Base-by-base conservation (phyloP, 805 yeast species). In the Kluyveromyces lactis region DNA sequence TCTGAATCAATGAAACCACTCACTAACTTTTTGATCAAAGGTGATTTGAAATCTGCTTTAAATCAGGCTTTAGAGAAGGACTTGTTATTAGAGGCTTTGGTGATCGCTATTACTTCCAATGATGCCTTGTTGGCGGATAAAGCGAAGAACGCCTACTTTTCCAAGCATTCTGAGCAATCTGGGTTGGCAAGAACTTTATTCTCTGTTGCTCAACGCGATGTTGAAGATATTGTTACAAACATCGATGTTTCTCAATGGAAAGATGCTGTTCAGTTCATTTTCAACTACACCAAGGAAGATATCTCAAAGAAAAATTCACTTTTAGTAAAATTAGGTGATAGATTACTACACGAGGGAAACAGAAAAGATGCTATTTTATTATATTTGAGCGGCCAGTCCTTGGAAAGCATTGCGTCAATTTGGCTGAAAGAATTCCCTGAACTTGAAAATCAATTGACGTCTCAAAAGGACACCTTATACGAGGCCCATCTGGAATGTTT, bases 401-500 rank as follows among this genome's bases (percentile, higher is more conserved):
- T 87, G 38, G 94, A 82, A 45, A 83, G 80, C 53, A 79, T 86
- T 34, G 75, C 95, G 4, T 60, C 67, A 10, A 74, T 92, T 46
- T 92, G 99, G 99, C 71, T 85, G 38, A 67, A 75, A 19, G 98
- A 92, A 60, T 66, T 82, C 52, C 63, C 70, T 35, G 54, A 66
- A 1, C 53, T 65, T 21, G 80, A 76, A 47, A 61, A 64, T 8
- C 59, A 67, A 28, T 58, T 66, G 28, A 52, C 55, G 30, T 43
- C 59, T n/a, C 59, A 61, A 24, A 63, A 62, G 30, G 57, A 57
- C 9, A 74, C 95, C 2, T 77, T 86, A 1, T 81, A 82, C 40
- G 92, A 82, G 47, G 95, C 95, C 17, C 86, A 86, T 53, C 78
- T 82, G 49, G 82, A 76, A 49, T 82, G 95, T 7, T 68, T 90